A percentile compares a stretch with the other conserved stretches of the same genome.
Conservation (phyloP, 75 land plant species). For the Cryptomeria japonica region DNA sequence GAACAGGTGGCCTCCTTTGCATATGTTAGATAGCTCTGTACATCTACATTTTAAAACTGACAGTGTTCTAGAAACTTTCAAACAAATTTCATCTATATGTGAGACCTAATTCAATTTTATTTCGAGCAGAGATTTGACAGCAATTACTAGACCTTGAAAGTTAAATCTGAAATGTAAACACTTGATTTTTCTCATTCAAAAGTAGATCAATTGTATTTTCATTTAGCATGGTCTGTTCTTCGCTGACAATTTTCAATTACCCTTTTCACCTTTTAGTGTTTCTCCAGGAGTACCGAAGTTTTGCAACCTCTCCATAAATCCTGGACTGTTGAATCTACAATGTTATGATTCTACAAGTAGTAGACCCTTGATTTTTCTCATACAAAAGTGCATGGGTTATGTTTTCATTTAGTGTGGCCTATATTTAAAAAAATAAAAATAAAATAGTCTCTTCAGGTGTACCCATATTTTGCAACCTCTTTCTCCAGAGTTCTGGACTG, state of each 20-base stretch:
- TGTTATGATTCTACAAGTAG: too few relatives aligned
- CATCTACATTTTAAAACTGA: neutral
- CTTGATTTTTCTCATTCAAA: neutral
- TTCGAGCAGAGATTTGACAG: neutral
- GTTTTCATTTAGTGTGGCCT: neutral
- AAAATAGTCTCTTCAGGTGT: neutral
- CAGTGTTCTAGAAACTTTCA: too few relatives aligned
- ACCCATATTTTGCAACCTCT: neutral
- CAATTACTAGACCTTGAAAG: neutral
- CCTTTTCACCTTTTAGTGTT: neutral
- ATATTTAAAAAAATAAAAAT: neutral
- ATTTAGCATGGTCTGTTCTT: neutral
- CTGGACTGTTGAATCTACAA: too few relatives aligned
- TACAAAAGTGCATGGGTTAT: neutral
- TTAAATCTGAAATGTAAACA: neutral
- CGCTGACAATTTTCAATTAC: neutral
- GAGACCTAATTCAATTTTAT: neutral
- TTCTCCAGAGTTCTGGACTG: neutral
- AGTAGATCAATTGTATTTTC: neutral
- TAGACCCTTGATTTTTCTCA: neutral
- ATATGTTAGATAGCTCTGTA: neutral
- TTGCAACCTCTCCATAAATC: neutral
- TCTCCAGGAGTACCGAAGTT: neutral
- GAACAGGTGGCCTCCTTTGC: neutral
- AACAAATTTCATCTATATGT: neutral